Evolutionary conservation across 345 rosid species (phyloP).

Genomic region (Mallotus nudiflorus): DNA sequence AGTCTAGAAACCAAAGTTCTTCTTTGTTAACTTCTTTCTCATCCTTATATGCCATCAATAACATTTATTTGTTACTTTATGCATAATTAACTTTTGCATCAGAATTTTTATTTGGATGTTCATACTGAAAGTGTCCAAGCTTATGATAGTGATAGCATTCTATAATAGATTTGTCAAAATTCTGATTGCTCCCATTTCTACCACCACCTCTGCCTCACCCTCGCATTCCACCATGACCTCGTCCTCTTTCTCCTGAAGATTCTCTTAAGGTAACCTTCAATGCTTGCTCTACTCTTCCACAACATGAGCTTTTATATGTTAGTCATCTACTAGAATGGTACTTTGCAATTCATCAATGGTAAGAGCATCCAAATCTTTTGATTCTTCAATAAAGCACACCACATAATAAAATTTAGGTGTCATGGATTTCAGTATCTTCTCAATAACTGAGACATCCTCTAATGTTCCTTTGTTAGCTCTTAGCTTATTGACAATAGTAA

Average conservation of each 20-base stretch:
- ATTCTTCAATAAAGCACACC: background rate
- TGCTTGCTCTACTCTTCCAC: slow-evolving; percentile 3
- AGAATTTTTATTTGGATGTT: background rate
- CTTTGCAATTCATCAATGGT: too few relatives aligned
- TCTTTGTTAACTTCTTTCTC: too few relatives aligned
- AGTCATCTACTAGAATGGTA: background rate
- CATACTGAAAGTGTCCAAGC: background rate
- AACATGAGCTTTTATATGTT: background rate
- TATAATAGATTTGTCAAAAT: too few relatives aligned
- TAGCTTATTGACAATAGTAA: too few relatives aligned
- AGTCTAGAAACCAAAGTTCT: too few relatives aligned
- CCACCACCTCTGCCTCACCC: background rate
- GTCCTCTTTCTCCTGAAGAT: background rate
- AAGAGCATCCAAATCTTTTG: too few relatives aligned
- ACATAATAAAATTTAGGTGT: slow-evolving; percentile 1
- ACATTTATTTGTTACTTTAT: too few relatives aligned
- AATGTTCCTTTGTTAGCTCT: too few relatives aligned
- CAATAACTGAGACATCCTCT: too few relatives aligned
- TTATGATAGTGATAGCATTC: background rate
- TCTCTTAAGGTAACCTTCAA: slow-evolving; percentile 8
- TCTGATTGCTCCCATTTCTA: background rate
- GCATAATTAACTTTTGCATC: too few relatives aligned
- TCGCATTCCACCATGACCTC: slow-evolving; percentile 6
- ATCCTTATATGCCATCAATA: too few relatives aligned
- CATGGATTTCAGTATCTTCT: background rate